A percentile compares a stretch with the other conserved stretches of the same genome.
Evolutionary conservation across 208 protist species (phyloP).

Genomic region (Porcisia deanei): DNA sequence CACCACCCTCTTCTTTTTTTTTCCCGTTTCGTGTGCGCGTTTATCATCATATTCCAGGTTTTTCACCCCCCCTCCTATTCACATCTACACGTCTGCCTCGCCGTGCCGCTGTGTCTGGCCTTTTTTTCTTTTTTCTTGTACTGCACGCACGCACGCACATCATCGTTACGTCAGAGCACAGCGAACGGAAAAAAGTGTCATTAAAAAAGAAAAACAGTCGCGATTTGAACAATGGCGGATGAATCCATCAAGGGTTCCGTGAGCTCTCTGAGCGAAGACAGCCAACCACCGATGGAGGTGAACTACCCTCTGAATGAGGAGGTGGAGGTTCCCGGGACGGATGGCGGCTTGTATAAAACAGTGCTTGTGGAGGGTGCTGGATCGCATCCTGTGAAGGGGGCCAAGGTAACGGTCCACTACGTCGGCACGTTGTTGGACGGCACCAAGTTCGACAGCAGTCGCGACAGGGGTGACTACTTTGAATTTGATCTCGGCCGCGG

Average conservation of each 20-base stretch:
- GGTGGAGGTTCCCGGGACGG: constrained; percentile 75
- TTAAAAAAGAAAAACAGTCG: not conserved
- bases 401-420: constrained; percentile 92
- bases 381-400: constrained; percentile 64
- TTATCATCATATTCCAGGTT: too few species aligned
- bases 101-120: not conserved
- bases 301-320: constrained; percentile 71
- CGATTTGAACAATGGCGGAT: constrained; percentile 11
- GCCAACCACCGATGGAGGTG: constrained; percentile 67
- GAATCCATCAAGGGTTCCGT: constrained; percentile 13
- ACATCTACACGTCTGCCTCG: not conserved
- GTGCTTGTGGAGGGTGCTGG: constrained; percentile 81
- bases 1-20: not conserved
- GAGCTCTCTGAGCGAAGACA: constrained; percentile 55
- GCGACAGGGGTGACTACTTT: constrained; percentile 82
- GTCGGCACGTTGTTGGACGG: constrained; percentile 83
- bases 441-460: constrained; percentile 90
- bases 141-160: not conserved
- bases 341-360: constrained; percentile 77
- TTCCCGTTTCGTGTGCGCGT: not conserved
- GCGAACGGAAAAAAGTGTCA: not conserved
- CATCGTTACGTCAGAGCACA: too few species aligned
- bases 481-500: constrained; percentile 86
- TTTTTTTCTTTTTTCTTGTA: not conserved
- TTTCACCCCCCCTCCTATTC: not conserved